Evolutionary conservation across 768 basidiomycete genomes (phyloP), one percentile per base, ranked within the genome.

Genomic region (Russula griseocarnosa): DNA sequence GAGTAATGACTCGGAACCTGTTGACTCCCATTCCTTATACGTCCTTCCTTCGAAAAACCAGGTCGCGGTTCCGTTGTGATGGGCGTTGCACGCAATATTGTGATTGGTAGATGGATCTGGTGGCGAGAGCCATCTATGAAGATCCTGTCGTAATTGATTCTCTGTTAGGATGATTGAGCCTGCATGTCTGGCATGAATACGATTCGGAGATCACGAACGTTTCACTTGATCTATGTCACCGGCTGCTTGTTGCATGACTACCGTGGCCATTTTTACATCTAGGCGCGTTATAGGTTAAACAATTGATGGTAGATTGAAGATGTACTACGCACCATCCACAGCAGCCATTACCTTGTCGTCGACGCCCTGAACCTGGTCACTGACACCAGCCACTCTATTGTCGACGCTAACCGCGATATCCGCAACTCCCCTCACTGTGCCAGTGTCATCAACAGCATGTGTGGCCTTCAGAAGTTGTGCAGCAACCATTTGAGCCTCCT

Each of bases 51-150:
- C 18, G 10, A 61, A 24, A 22, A 61, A 49, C 60, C 60, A 61
- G 20, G 44, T 9, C 13, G 60, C 24, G 0, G 36, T 61, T 36
- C 46, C 52, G 1, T 22, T 26, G 20, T 49, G 60, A 34, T 30
- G 34, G 16, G 54, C n/a, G 13, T 18, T 9, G 8, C 18, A 38
- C 1, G 47, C 34, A 5, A 26, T 49, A 16, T 55, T 46, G 10
- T 47, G 53, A 6, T 55, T 61, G 0, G 42, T 55, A 18, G 46
- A 55, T 8, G 60, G 60, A n/a, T 61, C 54, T 5, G 46, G 28
- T n/a, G 60, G 54, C 1, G 60, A 55, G 44, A 61, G 53, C 60
- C 60, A 61, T 18, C 34, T n/a, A 3, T 24, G 22, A 22, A 61
- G 6, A 14, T 11, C 18, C 6, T 38, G 11, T 5, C 22, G 32